Base-by-base conservation (phyloP, 805 yeast genomes). In the Wickerhamiella bombiphila region DNA sequence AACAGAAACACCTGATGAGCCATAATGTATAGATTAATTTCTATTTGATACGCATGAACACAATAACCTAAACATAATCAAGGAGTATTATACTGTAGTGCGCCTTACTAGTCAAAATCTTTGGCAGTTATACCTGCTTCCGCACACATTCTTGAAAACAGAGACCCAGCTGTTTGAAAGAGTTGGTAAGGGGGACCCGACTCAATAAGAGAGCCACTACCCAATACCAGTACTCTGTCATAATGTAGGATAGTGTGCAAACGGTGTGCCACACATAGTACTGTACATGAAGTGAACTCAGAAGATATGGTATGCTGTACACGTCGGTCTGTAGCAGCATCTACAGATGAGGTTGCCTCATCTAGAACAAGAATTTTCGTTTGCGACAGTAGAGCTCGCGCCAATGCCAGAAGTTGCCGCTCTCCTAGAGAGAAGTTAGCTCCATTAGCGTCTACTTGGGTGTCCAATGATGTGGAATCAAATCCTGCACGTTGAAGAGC, bases 261-360 rank as follows among this genome's bases (percentile, higher is more conserved):
- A 45, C 82, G 68, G 49, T 77, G 86, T 2, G 86, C 86, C 55
- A 77, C 74, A 51, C 85, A 76, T 36, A 78, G 52, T 30, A 79
- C 71, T 0, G 86, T 78, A 51, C 82, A 75, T 20, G 68, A 57
- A 3, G 59, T 53, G 51, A 78, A 79, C 46, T 76, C 80, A 4
- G 54, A 53, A 0, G 61, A 64, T 44, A 79, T 76, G 2, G 79
- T 73, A 0, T 54, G 35, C 53, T 78, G 86, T 43, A 78, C 69
- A 51, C 71, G 66, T 5, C 68, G 59, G 54, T 78, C 88, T 0
- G 86, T 78, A 48, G 72, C 79, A 50, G 73, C 75, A 53, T 78
- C 86, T 15, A 78, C 86, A 25, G 77, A 68, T 0, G 83, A 74
- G 0, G 88, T 79, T 1, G 86, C 86, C 55, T 78, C 88, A 53